Percentiles rank a stretch among this genome's conserved stretches.
Conservation (phyloP, 2,329 filamentous ascomycete species). For the Aspergillus jensenii region DNA sequence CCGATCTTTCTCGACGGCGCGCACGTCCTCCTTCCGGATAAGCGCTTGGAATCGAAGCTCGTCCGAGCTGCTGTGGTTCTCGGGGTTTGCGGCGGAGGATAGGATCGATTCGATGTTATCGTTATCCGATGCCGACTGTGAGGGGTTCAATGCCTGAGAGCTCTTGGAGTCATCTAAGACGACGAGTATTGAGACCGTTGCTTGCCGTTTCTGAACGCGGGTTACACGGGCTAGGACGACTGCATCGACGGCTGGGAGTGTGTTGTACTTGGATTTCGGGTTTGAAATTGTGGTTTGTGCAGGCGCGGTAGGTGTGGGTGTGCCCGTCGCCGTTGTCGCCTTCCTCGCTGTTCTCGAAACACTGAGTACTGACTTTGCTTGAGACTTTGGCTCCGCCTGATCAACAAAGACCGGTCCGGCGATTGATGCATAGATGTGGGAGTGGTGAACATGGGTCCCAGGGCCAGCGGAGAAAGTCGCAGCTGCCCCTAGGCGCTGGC, state of each 20-base stretch:
- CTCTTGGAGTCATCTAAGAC: conserved; percentile 57
- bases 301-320: conserved; percentile 7
- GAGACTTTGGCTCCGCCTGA: conserved; percentile 38
- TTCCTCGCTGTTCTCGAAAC: conserved; percentile 19
- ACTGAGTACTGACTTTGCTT: conserved; percentile 42
- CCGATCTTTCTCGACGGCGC: conserved; percentile 93
- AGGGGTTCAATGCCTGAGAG: conserved; percentile 20
- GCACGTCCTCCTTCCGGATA: conserved; percentile 85
- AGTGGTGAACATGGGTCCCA: conserved; percentile 78
- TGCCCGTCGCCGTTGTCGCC: conserved; percentile 6
- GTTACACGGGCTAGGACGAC: conserved; percentile 82
- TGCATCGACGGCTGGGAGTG: conserved; percentile 78
- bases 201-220: conserved; percentile 80
- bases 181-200: conserved; percentile 80
- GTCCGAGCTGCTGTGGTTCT: conserved; percentile 54
- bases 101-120: conserved; percentile 40
- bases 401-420: conserved; percentile 67
- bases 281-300: conserved; percentile 10
- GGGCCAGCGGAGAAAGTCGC: conserved; percentile 70
- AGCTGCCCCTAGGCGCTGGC: conserved; percentile 71
- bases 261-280: conserved; percentile 58
- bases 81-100: conserved; percentile 39
- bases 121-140: conserved; percentile 32
- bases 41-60: conserved; percentile 74
- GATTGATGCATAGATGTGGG: conserved; percentile 77